Conservation (phyloP, 164 flowering plant species). For the Saururus chinensis region DNA sequence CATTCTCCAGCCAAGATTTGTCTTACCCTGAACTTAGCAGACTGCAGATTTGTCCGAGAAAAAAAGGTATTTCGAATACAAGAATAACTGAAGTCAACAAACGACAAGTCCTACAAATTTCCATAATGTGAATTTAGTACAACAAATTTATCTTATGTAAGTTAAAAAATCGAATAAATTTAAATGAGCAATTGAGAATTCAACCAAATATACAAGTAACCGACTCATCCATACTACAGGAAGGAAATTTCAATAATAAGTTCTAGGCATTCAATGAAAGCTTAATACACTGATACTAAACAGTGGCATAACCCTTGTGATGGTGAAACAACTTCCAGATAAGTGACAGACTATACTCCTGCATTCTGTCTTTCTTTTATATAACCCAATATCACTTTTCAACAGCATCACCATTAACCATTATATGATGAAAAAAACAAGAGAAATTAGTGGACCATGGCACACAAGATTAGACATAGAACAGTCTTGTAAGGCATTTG, state of each 20-base stretch:
- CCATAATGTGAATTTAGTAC: neutral
- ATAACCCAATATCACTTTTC: too few species aligned
- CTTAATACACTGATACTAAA: too few species aligned
- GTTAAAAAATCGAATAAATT: neutral
- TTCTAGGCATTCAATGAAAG: neutral
- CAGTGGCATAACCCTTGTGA: too few species aligned
- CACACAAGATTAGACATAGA: too few species aligned
- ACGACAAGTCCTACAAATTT: slow-evolving; percentile 65
- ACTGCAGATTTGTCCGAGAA: slow-evolving; percentile 86
- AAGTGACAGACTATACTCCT: too few species aligned
- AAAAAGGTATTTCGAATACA: slow-evolving; percentile 66
- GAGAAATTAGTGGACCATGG: too few species aligned
- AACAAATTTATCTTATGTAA: neutral
- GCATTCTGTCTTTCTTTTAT: too few species aligned
- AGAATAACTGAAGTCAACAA: slow-evolving; percentile 89
- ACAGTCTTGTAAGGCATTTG: too few species aligned
- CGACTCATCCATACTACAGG: neutral
- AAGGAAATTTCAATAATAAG: neutral
- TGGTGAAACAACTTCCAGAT: too few species aligned
- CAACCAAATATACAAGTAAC: neutral
- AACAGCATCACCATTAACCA: too few species aligned
- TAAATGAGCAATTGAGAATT: neutral
- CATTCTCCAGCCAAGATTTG: neutral
- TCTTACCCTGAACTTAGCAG: slow-evolving; percentile 80
- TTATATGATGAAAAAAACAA: too few species aligned